Evolutionary conservation across 176 grass and related monocot species (phyloP).

Genomic region (Echinochloa phyllopogon): DNA sequence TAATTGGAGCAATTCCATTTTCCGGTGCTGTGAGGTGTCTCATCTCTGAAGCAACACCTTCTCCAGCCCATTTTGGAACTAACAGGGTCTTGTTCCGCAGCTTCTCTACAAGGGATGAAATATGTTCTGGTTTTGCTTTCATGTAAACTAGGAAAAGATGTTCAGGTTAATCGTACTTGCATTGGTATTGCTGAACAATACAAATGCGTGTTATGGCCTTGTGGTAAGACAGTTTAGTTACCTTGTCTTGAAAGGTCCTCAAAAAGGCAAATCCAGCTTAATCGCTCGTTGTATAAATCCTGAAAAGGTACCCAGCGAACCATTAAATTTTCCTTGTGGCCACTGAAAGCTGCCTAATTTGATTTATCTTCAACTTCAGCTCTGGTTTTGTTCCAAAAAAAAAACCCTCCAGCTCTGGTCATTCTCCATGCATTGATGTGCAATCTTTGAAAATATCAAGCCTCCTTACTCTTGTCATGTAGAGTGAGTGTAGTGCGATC

Average conservation of each 20-base stretch:
- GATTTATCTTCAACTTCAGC: too few relatives aligned
- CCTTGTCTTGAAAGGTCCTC: not conserved
- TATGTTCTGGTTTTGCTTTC: not conserved
- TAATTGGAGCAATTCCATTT: conserved; percentile 33
- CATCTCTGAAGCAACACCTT: not conserved
- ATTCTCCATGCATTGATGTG: too few relatives aligned
- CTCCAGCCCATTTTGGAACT: conserved; percentile 3
- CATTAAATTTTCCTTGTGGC: too few relatives aligned
- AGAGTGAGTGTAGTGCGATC: too few relatives aligned
- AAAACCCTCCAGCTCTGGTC: too few relatives aligned
- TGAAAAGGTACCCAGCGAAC: too few relatives aligned
- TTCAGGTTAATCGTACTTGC: not conserved
- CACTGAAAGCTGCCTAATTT: too few relatives aligned
- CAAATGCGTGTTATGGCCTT: not conserved
- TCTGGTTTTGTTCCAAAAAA: too few relatives aligned
- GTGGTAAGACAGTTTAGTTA: not conserved
- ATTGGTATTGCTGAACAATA: not conserved
- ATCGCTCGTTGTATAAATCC: not conserved
- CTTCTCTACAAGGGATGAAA: not conserved
- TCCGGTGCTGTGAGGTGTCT: not conserved
- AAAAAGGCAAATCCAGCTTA: not conserved
- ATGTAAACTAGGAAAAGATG: conserved; percentile 19
- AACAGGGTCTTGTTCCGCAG: not conserved
- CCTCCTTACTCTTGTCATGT: too few relatives aligned
- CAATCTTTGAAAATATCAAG: too few relatives aligned